phyloP scores from a whole-genome alignment of 1,284 basidiomycete species.

The Heterobasidion parviporum region DNA sequence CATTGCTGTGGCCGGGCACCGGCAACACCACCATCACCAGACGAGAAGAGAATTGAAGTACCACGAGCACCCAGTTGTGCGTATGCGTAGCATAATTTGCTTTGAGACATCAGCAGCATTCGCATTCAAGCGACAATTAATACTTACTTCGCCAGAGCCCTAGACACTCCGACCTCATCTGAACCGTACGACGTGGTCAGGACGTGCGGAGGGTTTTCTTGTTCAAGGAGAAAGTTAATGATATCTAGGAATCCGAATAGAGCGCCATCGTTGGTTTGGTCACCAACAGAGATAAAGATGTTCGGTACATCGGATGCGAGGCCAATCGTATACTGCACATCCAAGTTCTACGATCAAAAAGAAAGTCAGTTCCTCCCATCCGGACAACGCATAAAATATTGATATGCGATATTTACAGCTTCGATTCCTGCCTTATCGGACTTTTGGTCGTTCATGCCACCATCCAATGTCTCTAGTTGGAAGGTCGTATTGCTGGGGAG shows the following conservation, averaged over 20 bases:
- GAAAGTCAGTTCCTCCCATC: too few relatives aligned
- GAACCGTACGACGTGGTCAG: slow-evolving; percentile 20
- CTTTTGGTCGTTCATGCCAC: not conserved
- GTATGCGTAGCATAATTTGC: slow-evolving; percentile 46
- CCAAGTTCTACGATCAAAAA: not conserved
- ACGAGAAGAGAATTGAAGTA: slow-evolving; percentile 54
- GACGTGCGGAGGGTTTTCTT: slow-evolving; percentile 13
- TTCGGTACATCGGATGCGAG: slow-evolving; percentile 55
- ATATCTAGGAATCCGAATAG: slow-evolving; percentile 16
- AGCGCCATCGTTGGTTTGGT: slow-evolving; percentile 18
- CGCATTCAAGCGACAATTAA: not conserved
- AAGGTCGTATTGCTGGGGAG: slow-evolving; percentile 16
- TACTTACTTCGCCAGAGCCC: slow-evolving; percentile 6
- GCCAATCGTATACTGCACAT: slow-evolving; percentile 44
- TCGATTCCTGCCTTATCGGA: slow-evolving; percentile 24
- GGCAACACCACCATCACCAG: slow-evolving; percentile 61
- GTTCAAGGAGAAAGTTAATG: slow-evolving; percentile 18
- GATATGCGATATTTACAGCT: not conserved
- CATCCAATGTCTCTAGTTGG: not conserved
- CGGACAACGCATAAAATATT: too few relatives aligned
- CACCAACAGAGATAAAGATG: slow-evolving; percentile 41
- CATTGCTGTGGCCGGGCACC: slow-evolving; percentile 36
- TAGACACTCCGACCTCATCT: slow-evolving; percentile 19
- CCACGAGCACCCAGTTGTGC: slow-evolving; percentile 55
- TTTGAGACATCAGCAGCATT: not conserved